Percentiles rank a stretch among this genome's conserved stretches.
Conservation (phyloP, 805 yeast genomes). For the Barnettozyma pratensis region DNA sequence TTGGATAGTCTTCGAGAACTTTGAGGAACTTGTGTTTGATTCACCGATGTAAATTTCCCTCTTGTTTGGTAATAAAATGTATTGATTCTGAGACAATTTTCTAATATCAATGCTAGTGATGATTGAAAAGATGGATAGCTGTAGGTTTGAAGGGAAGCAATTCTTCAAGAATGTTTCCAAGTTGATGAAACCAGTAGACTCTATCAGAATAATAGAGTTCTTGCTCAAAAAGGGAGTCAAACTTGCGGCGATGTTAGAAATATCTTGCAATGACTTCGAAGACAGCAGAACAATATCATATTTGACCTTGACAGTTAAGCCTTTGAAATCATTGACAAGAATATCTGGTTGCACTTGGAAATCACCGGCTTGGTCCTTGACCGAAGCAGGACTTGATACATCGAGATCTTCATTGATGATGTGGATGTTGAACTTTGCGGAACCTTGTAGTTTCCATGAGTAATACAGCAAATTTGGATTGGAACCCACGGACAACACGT, state of each 20-base stretch:
- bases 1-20: slow-evolving; percentile 29
- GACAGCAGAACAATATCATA: slow-evolving; percentile 44
- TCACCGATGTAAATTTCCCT: slow-evolving; percentile 33
- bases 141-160: slow-evolving; percentile 38
- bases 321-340: neutral
- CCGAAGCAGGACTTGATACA: slow-evolving; percentile 2
- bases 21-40: slow-evolving; percentile 37
- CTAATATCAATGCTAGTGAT: slow-evolving; percentile 20
- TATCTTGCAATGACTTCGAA: slow-evolving; percentile 46
- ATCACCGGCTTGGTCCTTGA: slow-evolving; percentile 12
- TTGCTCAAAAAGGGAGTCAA: slow-evolving; percentile 33
- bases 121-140: slow-evolving; percentile 20
- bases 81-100: slow-evolving; percentile 9
- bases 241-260: slow-evolving; percentile 37
- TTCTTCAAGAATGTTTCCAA: slow-evolving; percentile 68
- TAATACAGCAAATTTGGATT: slow-evolving; percentile 57
- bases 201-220: slow-evolving; percentile 54
- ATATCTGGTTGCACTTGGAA: slow-evolving; percentile 15
- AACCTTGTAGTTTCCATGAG: slow-evolving; percentile 49
- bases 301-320: slow-evolving; percentile 15
- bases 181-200: slow-evolving; percentile 67
- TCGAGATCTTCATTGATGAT: slow-evolving; percentile 31
- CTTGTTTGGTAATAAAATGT: slow-evolving; percentile 18
- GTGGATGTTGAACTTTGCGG: slow-evolving; percentile 38
- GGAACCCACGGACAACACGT: slow-evolving; percentile 41